phyloP scores from a whole-genome alignment of 177 flowering plant genomes.

The Telopea speciosissima region DNA sequence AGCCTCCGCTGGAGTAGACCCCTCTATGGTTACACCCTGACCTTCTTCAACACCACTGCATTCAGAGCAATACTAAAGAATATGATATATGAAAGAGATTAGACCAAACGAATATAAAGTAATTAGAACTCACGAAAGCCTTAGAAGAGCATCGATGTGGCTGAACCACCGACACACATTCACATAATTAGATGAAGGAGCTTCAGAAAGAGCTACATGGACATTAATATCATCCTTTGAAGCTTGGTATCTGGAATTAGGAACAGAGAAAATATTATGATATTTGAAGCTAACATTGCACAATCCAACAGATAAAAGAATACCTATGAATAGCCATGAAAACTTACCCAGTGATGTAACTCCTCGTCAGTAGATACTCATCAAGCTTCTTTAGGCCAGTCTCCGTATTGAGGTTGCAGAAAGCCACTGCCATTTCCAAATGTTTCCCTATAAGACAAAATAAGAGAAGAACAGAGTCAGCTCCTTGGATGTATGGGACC shows the following conservation, averaged over 20 bases:
- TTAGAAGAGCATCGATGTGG: slow-evolving; percentile 80
- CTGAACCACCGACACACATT: slow-evolving; percentile 79
- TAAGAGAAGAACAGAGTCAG: no score
- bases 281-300: background rate
- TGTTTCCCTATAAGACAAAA: background rate
- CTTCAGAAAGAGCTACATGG: slow-evolving; percentile 43
- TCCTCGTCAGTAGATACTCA: slow-evolving; percentile 65
- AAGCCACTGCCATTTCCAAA: slow-evolving; percentile 56
- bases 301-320: background rate
- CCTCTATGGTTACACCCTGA: slow-evolving; percentile 59
- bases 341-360: slow-evolving; percentile 79
- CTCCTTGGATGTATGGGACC: background rate
- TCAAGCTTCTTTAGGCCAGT: slow-evolving; percentile 75
- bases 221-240: slow-evolving; percentile 85
- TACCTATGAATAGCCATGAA: background rate
- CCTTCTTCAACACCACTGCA: slow-evolving; percentile 54
- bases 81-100: background rate
- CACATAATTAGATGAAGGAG: slow-evolving; percentile 54
- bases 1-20: slow-evolving; percentile 55
- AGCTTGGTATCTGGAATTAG: slow-evolving; percentile 64
- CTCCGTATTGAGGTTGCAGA: slow-evolving; percentile 38
- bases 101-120: background rate
- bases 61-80: background rate
- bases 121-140: slow-evolving; percentile 61
- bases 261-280: background rate